Evolutionary conservation across 1,139 yeast species (phyloP).

Genomic region (Candida sp.): DNA sequence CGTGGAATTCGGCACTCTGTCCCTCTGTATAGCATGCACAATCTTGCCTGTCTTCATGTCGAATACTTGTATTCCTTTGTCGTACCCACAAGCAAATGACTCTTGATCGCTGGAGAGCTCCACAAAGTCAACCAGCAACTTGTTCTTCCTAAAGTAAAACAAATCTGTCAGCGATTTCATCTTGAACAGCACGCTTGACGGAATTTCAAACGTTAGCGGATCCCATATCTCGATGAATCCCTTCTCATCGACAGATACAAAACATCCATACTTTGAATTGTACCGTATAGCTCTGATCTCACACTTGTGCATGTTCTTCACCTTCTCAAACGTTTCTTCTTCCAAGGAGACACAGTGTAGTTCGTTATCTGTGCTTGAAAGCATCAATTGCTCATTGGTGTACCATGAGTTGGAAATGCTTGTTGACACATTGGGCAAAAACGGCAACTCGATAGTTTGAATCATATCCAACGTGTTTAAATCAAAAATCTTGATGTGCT

Average conservation of each 20-base stretch:
- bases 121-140: conserved; percentile 5
- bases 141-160: conserved; percentile 33
- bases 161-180: conserved; percentile 48
- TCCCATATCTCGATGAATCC: conserved; percentile 54
- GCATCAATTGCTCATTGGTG: conserved; percentile 19
- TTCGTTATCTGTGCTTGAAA: conserved; percentile 22
- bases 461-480: conserved; percentile 45
- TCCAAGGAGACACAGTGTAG: conserved; percentile 18
- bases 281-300: conserved; percentile 30
- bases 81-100: conserved; percentile 2
- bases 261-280: conserved; percentile 30
- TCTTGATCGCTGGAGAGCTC: background rate
- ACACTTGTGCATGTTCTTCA: conserved; percentile 25
- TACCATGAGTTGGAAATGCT: conserved; percentile 23
- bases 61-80: background rate
- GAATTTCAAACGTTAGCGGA: conserved; percentile 13
- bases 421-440: conserved; percentile 20
- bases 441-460: conserved; percentile 28
- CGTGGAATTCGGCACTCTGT: conserved; percentile 1
- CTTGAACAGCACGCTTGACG: conserved; percentile 29
- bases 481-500: conserved; percentile 40
- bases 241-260: conserved; percentile 38
- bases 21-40: conserved; percentile 4
- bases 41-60: conserved; percentile 4
- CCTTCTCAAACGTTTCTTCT: conserved; percentile 16